Conservation (phyloP, 1,284 basidiomycete species). For the Rhodotorula sp. region DNA sequence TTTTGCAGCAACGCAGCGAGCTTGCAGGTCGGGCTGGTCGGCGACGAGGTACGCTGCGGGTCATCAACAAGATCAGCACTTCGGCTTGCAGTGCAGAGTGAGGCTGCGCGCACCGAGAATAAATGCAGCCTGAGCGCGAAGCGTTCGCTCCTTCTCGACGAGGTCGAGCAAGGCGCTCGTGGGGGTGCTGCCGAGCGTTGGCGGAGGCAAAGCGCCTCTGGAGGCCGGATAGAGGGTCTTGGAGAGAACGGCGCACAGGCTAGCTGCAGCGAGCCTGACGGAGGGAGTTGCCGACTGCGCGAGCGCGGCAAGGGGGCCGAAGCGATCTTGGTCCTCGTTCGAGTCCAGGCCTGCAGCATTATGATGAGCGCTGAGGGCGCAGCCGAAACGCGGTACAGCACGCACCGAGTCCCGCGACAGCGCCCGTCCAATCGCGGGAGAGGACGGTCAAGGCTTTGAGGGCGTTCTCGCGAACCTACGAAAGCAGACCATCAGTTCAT, state of each 20-base stretch:
- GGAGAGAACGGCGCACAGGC: slow-evolving; percentile 24
- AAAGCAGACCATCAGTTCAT: not conserved
- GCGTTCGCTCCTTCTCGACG: slow-evolving; percentile 25
- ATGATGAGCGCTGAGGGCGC: too few species aligned
- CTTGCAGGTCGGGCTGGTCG: slow-evolving; percentile 68
- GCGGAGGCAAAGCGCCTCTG: not conserved
- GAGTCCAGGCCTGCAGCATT: too few species aligned
- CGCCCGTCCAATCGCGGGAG: slow-evolving; percentile 8
- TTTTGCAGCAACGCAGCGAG: slow-evolving; percentile 65
- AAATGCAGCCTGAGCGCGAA: slow-evolving; percentile 34
- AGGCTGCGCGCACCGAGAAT: slow-evolving; percentile 23
- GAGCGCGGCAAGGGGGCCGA: slow-evolving; percentile 1
- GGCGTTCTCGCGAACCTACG: slow-evolving; percentile 28
- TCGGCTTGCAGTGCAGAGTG: not conserved
- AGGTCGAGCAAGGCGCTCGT: slow-evolving; percentile 26
- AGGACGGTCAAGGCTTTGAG: slow-evolving; percentile 25
- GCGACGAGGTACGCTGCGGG: slow-evolving; percentile 65
- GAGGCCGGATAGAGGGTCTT: slow-evolving; percentile 18
- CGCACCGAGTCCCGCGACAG: not conserved
- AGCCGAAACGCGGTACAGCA: not conserved
- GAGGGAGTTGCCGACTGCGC: slow-evolving; percentile 17
- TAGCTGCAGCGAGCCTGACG: slow-evolving; percentile 35
- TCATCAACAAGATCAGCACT: accelerated
- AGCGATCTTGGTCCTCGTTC: not conserved
- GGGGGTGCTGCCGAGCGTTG: not conserved